Conservation (phyloP, 371 early-diverging fungal genomes). For the Syncephalis plumigaleata region DNA sequence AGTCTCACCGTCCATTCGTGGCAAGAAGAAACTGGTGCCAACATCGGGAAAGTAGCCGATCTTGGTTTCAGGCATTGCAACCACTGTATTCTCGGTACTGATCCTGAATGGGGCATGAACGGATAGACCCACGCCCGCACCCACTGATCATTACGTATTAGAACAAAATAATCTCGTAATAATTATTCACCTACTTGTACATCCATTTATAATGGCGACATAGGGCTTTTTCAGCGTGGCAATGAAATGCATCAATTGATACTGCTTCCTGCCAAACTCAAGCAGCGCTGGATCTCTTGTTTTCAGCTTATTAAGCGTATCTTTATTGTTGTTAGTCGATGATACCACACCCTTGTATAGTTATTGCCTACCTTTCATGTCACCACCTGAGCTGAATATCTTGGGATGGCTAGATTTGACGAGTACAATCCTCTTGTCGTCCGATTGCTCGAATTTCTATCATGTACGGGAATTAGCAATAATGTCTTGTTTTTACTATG, state of each 20-base stretch:
- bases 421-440: slow-evolving; percentile 72
- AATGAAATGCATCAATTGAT: slow-evolving; percentile 71
- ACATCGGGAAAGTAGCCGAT: slow-evolving; percentile 91
- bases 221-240: slow-evolving; percentile 72
- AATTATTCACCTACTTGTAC: slow-evolving; percentile 48
- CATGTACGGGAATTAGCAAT: too few species aligned
- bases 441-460: slow-evolving; percentile 65
- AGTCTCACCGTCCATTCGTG: slow-evolving; percentile 78
- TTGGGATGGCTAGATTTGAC: slow-evolving; percentile 52
- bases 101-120: slow-evolving; percentile 90
- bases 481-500: background rate
- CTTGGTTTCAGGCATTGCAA: slow-evolving; percentile 84
- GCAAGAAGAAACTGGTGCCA: slow-evolving; percentile 85
- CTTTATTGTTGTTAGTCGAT: slow-evolving; percentile 6
- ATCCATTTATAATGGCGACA: slow-evolving; percentile 81
- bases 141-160: slow-evolving; percentile 38
- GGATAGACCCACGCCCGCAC: slow-evolving; percentile 88
- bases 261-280: slow-evolving; percentile 79
- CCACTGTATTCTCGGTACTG: slow-evolving; percentile 78
- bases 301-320: slow-evolving; percentile 8
- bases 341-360: background rate
- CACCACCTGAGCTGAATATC: slow-evolving; percentile 95
- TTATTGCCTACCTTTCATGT: slow-evolving; percentile 50
- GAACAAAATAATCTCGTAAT: background rate
- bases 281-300: slow-evolving; percentile 32